Evolutionary conservation across 2,329 filamentous ascomycete genomes (phyloP).

Genomic region (Ramularia collo-cygni): DNA sequence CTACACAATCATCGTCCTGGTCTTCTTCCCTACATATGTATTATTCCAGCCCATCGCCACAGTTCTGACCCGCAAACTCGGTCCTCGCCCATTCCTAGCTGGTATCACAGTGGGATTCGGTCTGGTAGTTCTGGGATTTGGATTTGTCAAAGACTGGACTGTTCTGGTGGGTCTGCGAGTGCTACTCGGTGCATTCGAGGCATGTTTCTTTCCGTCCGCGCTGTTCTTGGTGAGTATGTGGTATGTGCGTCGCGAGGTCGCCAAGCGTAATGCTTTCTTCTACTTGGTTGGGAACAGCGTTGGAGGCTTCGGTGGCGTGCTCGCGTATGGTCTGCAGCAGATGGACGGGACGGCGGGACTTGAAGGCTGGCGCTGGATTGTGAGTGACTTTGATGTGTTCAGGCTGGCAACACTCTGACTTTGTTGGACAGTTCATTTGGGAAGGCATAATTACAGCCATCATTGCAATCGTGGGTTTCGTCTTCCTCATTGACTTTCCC

Average conservation of each 20-base stretch:
- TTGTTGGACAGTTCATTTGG: conserved; percentile 8
- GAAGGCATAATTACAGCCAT: conserved; percentile 10
- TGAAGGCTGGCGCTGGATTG: conserved; percentile 63
- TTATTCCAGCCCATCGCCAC: conserved; percentile 4
- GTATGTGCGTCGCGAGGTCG: conserved; percentile 4
- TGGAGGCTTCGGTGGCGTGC: conserved; percentile 38
- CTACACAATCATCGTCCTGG: conserved; percentile 6
- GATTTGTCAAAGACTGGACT: conserved; percentile 5
- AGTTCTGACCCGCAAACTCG: conserved; percentile 4
- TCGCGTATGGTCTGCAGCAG: conserved; percentile 52
- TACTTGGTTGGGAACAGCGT: conserved; percentile 21
- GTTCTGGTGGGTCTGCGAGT: conserved; percentile 2
- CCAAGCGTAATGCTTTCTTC: conserved; percentile 4
- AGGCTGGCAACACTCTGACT: background rate
- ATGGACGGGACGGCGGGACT: conserved; percentile 60
- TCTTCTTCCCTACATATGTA: conserved; percentile 8
- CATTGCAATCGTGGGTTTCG: conserved; percentile 34
- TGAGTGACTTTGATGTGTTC: conserved; percentile 38
- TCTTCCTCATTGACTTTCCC: conserved; percentile 31
- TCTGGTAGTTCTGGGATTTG: conserved; percentile 5
- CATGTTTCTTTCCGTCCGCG: conserved; percentile 2
- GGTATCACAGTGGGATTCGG: conserved; percentile 3
- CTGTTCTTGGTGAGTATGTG: conserved; percentile 5
- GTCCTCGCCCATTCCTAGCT: conserved; percentile 1
- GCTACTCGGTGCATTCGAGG: conserved; percentile 5